Evolutionary conservation across 768 basidiomycete genomes (phyloP), one percentile per base, ranked within the genome.

Genomic region (Auriscalpium microsporum): DNA sequence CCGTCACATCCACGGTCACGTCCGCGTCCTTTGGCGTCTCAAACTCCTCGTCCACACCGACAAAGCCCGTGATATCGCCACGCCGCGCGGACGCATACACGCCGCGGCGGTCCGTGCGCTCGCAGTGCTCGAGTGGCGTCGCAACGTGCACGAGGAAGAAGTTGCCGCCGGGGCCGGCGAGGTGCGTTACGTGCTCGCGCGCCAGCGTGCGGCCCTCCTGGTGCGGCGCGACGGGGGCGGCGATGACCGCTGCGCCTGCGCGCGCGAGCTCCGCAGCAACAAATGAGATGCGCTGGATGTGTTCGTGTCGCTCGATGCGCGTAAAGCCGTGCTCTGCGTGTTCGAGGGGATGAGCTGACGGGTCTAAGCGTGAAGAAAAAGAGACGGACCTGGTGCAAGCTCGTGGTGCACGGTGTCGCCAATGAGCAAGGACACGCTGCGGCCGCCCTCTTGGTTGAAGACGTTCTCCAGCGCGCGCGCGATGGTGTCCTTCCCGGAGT

Each of bases 101-200:
- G 1, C 91, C 93, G 61, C 78, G 82, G 58, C 94, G 80, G 72
- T 99, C 96, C 6, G 83, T 86, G 71, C 80, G 84, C 71, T 96
- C 94, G 67, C 92, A 94, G 66, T 91, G 72, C 60, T 86, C 90
- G 16, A 95, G 73, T 11, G 95, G 91, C 0, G 96, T 98, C 14
- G 90, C 90, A 44, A 98, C 93, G 69, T 98, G 91, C 50, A 99
- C 76, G 48, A 94, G 73, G 84, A 96, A 99, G 73, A 94, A 90
- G 72, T 96, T 98, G 23, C 83, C 90, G 17, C 91, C 92, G 6
- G 89, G 76, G 33, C 91, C 94, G 6, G 88, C 92, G 49, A 73
- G 75, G 48, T 86, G 83, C 14, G 82, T 61, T 56, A 98, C 77
- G 9, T 82, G 82, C 47, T 92, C 82, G 61, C 80, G 80, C 45